Evolutionary conservation across 1,284 basidiomycete species (phyloP).

Genomic region (Fistulina hepatica): DNA sequence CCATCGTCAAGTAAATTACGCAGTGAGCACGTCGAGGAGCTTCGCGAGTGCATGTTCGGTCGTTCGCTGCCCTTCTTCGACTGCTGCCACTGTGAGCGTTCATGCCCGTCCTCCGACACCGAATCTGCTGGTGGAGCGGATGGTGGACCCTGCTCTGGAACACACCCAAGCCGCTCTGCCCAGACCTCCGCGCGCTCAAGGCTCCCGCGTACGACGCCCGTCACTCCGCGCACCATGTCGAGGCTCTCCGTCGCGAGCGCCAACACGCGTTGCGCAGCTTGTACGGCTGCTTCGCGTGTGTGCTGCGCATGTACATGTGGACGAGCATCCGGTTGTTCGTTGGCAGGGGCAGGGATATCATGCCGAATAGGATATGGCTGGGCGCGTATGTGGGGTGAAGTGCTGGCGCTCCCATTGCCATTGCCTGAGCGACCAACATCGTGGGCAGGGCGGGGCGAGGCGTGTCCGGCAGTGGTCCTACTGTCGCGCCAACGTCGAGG

Average conservation of each 20-base stretch:
- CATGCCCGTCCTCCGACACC: too few relatives aligned
- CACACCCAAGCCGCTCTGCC: slow-evolving; percentile 26
- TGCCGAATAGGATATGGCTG: too few relatives aligned
- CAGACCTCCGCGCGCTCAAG: slow-evolving; percentile 81
- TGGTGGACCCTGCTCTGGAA: too few relatives aligned
- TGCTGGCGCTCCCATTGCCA: not conserved
- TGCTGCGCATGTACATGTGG: not conserved
- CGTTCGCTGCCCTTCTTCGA: too few relatives aligned
- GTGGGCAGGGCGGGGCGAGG: not conserved
- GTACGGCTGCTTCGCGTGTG: slow-evolving; percentile 32
- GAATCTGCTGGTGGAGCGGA: too few relatives aligned
- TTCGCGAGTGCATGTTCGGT: too few relatives aligned
- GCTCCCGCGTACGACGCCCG: slow-evolving; percentile 77
- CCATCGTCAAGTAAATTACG: not conserved
- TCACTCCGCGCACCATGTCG: slow-evolving; percentile 84
- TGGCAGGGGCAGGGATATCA: not conserved
- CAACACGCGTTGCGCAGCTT: slow-evolving; percentile 73
- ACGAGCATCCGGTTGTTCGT: too few relatives aligned
- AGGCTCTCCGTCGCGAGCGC: slow-evolving; percentile 82
- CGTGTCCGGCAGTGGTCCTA: slow-evolving; percentile 10
- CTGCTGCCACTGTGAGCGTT: too few relatives aligned
- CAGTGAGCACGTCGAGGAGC: not conserved
- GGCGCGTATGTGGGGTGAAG: not conserved
- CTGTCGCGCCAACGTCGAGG: slow-evolving; percentile 37
- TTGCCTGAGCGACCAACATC: not conserved